phyloP scores from a whole-genome alignment of 768 basidiomycete species.

The Psilocybe azurescens region DNA sequence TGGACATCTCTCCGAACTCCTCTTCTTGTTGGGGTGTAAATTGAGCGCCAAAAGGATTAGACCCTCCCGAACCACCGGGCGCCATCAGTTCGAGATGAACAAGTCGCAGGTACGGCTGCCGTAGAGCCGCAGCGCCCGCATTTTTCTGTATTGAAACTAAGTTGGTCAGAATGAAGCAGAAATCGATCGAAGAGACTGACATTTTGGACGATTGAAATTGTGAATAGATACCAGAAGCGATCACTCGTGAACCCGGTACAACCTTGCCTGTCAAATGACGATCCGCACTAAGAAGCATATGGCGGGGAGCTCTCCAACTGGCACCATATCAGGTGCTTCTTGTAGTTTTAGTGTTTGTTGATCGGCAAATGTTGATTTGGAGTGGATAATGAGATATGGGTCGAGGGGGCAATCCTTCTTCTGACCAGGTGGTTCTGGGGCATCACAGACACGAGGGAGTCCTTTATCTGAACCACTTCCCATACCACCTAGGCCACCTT shows the following conservation, averaged over 20 bases:
- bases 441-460: slow-evolving; percentile 88
- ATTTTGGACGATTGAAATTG: slow-evolving; percentile 91
- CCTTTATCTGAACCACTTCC: slow-evolving; percentile 86
- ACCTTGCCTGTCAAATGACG: slow-evolving; percentile 91
- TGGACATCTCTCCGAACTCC: slow-evolving; percentile 90
- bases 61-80: slow-evolving; percentile 69
- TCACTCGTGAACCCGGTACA: slow-evolving; percentile 93
- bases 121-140: slow-evolving; percentile 85
- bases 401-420: slow-evolving; percentile 95
- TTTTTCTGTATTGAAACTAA: slow-evolving; percentile 57
- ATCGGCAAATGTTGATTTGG: slow-evolving; percentile 93
- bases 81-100: slow-evolving; percentile 92
- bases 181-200: slow-evolving; percentile 45
- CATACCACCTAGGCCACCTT: slow-evolving; percentile 85
- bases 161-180: background rate
- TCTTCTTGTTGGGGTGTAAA: slow-evolving; percentile 98
- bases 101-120: slow-evolving; percentile 93
- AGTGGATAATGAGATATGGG: slow-evolving; percentile 94
- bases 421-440: slow-evolving; percentile 75
- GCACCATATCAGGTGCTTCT: slow-evolving; percentile 99
- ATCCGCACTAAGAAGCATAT: slow-evolving; percentile 92
- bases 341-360: slow-evolving; percentile 97
- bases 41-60: slow-evolving; percentile 85
- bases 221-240: slow-evolving; percentile 96
- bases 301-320: slow-evolving; percentile 97